phyloP scores from a whole-genome alignment of 768 basidiomycete species.

The Pulveroboletus frians region DNA sequence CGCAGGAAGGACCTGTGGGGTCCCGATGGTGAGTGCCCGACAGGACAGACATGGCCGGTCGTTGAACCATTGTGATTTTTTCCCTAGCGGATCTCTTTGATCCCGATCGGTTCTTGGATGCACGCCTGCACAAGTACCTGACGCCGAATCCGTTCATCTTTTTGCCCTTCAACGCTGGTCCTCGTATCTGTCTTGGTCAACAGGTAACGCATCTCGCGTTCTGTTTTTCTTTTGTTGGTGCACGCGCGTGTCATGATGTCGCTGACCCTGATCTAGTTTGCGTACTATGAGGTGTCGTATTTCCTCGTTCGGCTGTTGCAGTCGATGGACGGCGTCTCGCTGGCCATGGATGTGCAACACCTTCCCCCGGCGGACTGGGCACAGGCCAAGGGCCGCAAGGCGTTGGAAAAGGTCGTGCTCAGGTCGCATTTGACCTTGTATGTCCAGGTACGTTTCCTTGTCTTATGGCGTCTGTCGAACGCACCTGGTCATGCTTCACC shows the following conservation, averaged over 20 bases:
- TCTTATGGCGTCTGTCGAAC: not conserved
- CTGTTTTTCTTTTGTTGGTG: too few species aligned
- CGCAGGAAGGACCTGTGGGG: constrained; percentile 37
- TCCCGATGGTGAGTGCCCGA: constrained; percentile 28
- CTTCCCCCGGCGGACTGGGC: constrained; percentile 33
- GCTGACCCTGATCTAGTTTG: constrained; percentile 33
- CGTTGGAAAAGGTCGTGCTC: constrained; percentile 37
- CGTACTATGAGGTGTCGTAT: constrained; percentile 53
- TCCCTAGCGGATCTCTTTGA: constrained; percentile 45
- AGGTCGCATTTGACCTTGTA: constrained; percentile 41
- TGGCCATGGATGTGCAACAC: constrained; percentile 36
- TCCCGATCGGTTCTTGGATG: constrained; percentile 62
- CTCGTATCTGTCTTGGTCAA: constrained; percentile 57
- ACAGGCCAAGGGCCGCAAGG: constrained; percentile 32
- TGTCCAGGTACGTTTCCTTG: constrained; percentile 31
- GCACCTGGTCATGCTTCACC: too few species aligned
- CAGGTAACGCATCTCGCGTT: constrained; percentile 22
- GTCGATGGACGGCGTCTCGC: constrained; percentile 37
- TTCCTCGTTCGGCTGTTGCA: constrained; percentile 51
- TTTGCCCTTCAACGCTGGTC: constrained; percentile 64
- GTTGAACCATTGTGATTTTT: too few species aligned
- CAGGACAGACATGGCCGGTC: too few species aligned
- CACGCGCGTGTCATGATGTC: too few species aligned
- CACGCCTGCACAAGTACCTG: constrained; percentile 48
- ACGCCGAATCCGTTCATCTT: constrained; percentile 63